These are phyloP conservation scores for Nicotiana benthamiana DNA, from an alignment of 257 asterid species.

Conservation along the genomic window DNA sequence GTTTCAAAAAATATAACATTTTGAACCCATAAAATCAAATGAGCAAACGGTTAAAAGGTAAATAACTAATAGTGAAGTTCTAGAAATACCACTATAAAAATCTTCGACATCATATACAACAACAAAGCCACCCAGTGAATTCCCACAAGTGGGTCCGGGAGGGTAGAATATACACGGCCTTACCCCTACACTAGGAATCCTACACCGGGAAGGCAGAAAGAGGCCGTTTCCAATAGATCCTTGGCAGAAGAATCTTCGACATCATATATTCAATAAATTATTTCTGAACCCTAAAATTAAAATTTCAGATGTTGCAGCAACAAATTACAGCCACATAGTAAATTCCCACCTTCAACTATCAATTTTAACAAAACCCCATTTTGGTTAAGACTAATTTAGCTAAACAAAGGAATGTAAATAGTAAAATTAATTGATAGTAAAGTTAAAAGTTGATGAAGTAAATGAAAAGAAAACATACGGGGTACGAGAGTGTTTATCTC, in stretches of 20 bases:
- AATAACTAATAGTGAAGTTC: not conserved
- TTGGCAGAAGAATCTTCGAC: not conserved
- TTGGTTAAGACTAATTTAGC: not conserved
- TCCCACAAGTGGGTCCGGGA: no score
- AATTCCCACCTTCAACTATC: not conserved
- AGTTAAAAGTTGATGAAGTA: not conserved
- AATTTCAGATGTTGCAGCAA: not conserved
- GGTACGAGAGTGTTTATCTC: constrained; percentile 91
- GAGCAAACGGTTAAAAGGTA: no score
- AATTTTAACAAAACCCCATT: not conserved
- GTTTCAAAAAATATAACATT: no score
- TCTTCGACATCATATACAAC: not conserved
- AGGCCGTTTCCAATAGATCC: no score
- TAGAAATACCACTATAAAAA: not conserved
- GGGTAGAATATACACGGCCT: no score
- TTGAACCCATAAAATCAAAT: no score
- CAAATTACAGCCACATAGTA: not conserved
- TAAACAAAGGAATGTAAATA: not conserved
- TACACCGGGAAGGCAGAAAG: no score
- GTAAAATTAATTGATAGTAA: not conserved
- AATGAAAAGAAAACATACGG: constrained; percentile 53
- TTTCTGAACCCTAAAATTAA: not conserved
- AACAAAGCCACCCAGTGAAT: no score
- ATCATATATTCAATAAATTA: no score
- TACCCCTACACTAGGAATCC: no score